Base-by-base conservation (phyloP, 139 green algal genomes). In the Bryopsis sp. region DNA sequence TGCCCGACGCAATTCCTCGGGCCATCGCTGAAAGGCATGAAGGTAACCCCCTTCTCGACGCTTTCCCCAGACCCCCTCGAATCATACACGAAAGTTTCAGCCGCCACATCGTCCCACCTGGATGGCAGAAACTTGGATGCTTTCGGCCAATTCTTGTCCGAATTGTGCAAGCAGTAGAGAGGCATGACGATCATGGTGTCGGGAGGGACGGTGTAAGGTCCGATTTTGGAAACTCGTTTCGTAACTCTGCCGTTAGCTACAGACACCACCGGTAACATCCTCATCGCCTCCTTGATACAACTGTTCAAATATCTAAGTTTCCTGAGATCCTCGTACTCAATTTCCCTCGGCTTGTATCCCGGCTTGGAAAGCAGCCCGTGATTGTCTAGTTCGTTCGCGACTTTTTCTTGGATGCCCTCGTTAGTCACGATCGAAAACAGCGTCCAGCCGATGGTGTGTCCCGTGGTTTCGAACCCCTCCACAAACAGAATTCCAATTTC, bases 401-500 rank as follows among this genome's bases (percentile, higher is more conserved):
- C 64, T 34, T 48, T 48, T 19, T 81, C 72, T 67, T 85, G 80
- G 33, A 74, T 71, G 1, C 67, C 48, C 28, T 24, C 22, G 24
- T 1, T 43, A n/a, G 74, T 84, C 48, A 74, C 72, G 3, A 82
- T 70, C 64, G 79, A 79, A 39, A 82, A 77, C 33, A 86, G 70
- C 5, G 78, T 82, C 80, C 80, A 86, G 62, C 67, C 76, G 74
- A 82, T 86, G 63, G 80, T 86, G 76, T 86, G 80, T n/a, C 80
- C 80, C 0, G 80, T 86, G 37, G 80, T 86, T 74, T 86, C 80
- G 57, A 86, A 86, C 24, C 80, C 80, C 74, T 85, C 80, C 34
- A 86, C 78, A 70, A 86, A 86, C 62, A 86, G 73, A 67, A 86
- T 86, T 58, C 78, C 78, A 29, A 84, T 82, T 74, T 84, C 75